phyloP scores from a whole-genome alignment of 345 rosid genomes.

The Lenwebbia sp. region DNA sequence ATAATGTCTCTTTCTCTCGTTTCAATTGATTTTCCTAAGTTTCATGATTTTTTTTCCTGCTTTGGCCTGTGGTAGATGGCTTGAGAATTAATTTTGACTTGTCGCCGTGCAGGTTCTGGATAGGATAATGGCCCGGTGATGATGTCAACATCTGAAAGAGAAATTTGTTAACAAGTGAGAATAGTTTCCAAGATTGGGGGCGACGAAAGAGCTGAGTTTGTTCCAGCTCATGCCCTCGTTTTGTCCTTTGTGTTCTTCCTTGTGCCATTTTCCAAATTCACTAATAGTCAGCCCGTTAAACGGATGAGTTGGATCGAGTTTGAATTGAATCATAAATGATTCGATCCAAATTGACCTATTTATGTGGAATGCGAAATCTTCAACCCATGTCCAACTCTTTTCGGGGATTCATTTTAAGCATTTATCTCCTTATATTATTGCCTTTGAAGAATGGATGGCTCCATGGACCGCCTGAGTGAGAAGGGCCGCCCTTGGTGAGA shows the following conservation, averaged over 20 bases:
- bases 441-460: too few relatives aligned
- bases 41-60: neutral
- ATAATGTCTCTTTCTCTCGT: neutral
- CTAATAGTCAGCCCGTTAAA: neutral
- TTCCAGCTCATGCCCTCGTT: neutral
- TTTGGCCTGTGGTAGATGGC: neutral
- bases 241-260: neutral
- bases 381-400: too few relatives aligned
- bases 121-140: neutral
- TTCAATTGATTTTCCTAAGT: neutral
- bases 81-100: neutral
- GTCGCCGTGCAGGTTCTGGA: neutral
- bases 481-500: too few relatives aligned
- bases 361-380: too few relatives aligned
- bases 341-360: neutral
- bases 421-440: too few relatives aligned
- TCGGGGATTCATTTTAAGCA: too few relatives aligned
- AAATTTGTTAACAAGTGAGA: neutral
- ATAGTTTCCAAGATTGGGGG: neutral
- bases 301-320: rapidly evolving
- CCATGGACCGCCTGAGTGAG: too few relatives aligned
- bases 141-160: neutral
- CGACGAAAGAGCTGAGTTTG: neutral
- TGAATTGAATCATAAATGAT: neutral
- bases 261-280: neutral